Evolutionary conservation across 176 grass and related monocot species (phyloP).

Genomic region (Puya raimondii): DNA sequence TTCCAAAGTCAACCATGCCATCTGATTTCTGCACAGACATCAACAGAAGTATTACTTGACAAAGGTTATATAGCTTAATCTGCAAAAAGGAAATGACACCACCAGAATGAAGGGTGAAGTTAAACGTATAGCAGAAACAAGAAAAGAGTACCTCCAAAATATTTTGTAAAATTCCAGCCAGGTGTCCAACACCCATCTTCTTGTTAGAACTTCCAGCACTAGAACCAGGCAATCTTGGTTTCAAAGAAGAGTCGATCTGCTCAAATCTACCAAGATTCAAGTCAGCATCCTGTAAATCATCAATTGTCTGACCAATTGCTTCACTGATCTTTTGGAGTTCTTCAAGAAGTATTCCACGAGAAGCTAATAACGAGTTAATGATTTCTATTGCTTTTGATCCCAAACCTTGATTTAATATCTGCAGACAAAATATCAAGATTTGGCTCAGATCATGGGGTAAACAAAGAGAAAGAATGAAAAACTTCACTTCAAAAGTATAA

Average conservation of each 20-base stretch:
- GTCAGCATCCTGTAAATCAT: constrained; percentile 47
- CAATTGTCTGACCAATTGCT: constrained; percentile 45
- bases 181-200: constrained; percentile 38
- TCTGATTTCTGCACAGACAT: constrained; percentile 55
- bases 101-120: background rate
- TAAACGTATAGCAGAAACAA: constrained; percentile 7
- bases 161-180: constrained; percentile 53
- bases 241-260: constrained; percentile 35
- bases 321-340: constrained; percentile 62
- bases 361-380: constrained; percentile 55
- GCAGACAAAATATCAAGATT: constrained; percentile 18
- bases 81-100: background rate
- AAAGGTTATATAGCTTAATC: background rate
- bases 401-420: constrained; percentile 42
- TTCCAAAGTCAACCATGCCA: constrained; percentile 31
- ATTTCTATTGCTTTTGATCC: constrained; percentile 45
- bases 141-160: constrained; percentile 56
- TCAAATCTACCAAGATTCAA: constrained; percentile 70
- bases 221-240: constrained; percentile 28
- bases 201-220: constrained; percentile 19
- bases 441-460: constrained; percentile 5
- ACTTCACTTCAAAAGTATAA: background rate
- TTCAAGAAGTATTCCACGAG: constrained; percentile 62
- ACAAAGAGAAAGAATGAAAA: background rate
- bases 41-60: constrained; percentile 21